Base-by-base conservation (phyloP, 1,284 basidiomycete species). In the Ganoderma leucocontextum region DNA sequence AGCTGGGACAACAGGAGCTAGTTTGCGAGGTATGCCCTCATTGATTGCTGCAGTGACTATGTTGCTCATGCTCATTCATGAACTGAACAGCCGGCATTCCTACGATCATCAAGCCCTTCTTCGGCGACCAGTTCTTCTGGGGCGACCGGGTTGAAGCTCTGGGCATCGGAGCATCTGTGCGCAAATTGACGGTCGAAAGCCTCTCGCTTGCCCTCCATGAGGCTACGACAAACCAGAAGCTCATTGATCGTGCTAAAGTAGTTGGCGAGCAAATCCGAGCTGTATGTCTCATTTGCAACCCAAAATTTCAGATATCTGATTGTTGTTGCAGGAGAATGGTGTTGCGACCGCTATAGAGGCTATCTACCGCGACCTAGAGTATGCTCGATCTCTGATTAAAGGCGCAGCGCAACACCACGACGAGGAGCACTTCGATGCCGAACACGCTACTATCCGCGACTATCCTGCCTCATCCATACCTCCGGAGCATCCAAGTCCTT, bases 101-200 rank as follows among this genome's bases (percentile, higher is more conserved):
- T 1, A 99, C 96, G 0, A 94, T 99, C 75, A 96, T 99, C 78
- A 94, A 93, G 73, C 97, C 97, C 0, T 99, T 98, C 87, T 99
- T 99, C 76, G 97, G 97, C 8, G 97, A 98, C 80, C 95, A 99
- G 77, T 96, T 93, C 80, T 98, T 99, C 82, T 99, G 96, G 95
- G 95, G 94, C 4, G 95, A 96, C 81, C 91, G 96, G 35, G 94
- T 97, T 25, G 96, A 98, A 80, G 94, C 94, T 4, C 86, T 99
- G 42, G 96, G 96, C 47, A 91, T 98, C 60, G 97, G 97, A 38
- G 86, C 90, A 42, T 89, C 91, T 64, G 91, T 98, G 49, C 89
- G 93, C 72, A 95, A 96, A 79, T 84, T 99, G 63, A 96, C 94
- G 17, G 90, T 91, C 4, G 89, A 95, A 15, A 83, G 81, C 59